phyloP scores from a whole-genome alignment of 768 basidiomycete genomes.

The Boletus barrowsii region DNA sequence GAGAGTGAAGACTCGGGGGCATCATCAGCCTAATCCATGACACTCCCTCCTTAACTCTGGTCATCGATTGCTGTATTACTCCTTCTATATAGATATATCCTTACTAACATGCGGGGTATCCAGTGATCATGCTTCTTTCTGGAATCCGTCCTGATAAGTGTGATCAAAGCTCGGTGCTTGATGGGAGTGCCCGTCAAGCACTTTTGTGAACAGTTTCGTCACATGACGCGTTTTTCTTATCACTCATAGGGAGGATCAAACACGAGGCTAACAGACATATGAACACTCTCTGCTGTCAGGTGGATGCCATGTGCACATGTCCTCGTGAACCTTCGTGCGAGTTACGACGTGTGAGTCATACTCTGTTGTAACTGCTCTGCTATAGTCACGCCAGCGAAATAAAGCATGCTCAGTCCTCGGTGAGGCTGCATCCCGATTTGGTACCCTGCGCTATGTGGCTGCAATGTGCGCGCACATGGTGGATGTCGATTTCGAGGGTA shows the following conservation, averaged over 20 bases:
- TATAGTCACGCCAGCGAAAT: constrained; percentile 11
- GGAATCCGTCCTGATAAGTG: constrained; percentile 20
- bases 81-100: constrained; percentile 31
- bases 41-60: constrained; percentile 25
- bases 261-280: constrained; percentile 7
- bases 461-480: constrained; percentile 10
- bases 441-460: constrained; percentile 2
- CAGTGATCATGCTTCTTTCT: constrained; percentile 13
- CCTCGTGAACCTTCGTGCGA: constrained; percentile 1
- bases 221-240: constrained; percentile 13
- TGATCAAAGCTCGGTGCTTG: constrained; percentile 14
- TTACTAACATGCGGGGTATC: constrained; percentile 22
- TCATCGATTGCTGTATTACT: constrained; percentile 32
- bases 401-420: constrained; percentile 2
- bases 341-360: neutral
- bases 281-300: constrained; percentile 9
- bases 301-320: constrained; percentile 14
- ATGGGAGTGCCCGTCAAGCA: neutral
- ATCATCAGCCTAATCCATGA: constrained; percentile 31
- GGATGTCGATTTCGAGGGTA: neutral
- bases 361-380: neutral
- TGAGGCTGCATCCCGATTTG: constrained; percentile 12
- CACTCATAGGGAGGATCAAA: neutral
- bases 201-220: constrained; percentile 1
- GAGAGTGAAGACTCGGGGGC: constrained; percentile 55